Evolutionary conservation across 169 alveolate species (phyloP).

Genomic region (Eimeria falciformis): DNA sequence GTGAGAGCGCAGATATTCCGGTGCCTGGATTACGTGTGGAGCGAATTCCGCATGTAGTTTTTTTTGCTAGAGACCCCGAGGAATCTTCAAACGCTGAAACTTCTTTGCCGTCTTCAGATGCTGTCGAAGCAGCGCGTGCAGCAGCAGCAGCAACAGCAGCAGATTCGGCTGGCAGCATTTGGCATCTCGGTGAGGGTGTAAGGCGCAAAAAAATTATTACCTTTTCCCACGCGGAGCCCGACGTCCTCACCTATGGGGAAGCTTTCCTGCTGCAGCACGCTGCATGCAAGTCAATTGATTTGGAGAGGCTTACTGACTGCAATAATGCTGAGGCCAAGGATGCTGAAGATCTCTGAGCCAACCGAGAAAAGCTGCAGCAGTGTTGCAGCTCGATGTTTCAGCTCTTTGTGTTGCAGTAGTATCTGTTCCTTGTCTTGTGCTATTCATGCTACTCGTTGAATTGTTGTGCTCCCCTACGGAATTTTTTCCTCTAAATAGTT

Average conservation of each 20-base stretch:
- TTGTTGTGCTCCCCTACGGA: no score
- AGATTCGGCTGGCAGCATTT: not conserved
- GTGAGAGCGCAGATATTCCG: not conserved
- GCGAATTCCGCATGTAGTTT: not conserved
- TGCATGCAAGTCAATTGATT: not conserved
- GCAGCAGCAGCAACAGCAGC: slow-evolving; percentile 12
- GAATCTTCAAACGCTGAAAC: not conserved
- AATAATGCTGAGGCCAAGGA: not conserved
- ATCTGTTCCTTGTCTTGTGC: no score
- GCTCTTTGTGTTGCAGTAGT: no score
- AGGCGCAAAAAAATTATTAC: slow-evolving; percentile 7
- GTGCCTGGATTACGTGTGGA: slow-evolving; percentile 4
- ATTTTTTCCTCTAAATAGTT: no score
- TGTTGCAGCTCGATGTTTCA: no score
- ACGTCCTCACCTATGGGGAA: not conserved
- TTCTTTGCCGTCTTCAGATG: not conserved
- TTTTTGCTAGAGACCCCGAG: not conserved
- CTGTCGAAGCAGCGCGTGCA: slow-evolving; percentile 3
- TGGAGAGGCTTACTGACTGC: not conserved
- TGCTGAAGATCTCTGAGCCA: not conserved
- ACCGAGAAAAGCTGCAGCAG: no score
- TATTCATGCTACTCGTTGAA: no score
- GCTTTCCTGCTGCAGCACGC: slow-evolving; percentile 19
- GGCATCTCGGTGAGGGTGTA: not conserved
- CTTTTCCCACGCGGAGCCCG: not conserved